Base-by-base conservation (phyloP, 2,329 filamentous ascomycete species). In the Apiospora hydei region DNA sequence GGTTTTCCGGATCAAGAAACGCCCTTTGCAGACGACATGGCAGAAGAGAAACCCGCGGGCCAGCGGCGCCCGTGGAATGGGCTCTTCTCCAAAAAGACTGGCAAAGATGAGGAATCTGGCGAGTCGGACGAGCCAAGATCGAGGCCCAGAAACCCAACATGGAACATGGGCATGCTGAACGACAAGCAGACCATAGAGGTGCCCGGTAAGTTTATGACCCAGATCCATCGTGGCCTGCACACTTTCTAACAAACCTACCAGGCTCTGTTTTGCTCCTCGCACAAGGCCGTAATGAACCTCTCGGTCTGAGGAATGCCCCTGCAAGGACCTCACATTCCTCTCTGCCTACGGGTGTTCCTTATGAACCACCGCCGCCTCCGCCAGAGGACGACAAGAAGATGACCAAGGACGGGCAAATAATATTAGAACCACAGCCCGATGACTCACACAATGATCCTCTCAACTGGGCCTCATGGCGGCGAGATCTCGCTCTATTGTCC, bases 391-490 rank as follows among this genome's bases (percentile, higher is more conserved):
- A 84, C 66, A 90, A 90, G 83, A 98, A 98, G 85, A 92, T 87
- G 75, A 98, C 95, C 1, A 83, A 88, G 47, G 93, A 98, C 80
- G 95, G 95, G 21, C 88, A 90, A 73, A 94, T 98, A 77, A 94
- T 98, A 71, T 85, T 98, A 18, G 93, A 97, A 0, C 96, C 96
- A 0, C 96, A 98, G 80, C 96, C 96, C 0, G 95, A 98, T 73
- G 95, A 98, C 69, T 95, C 94, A 0, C 85, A 88, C 69, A 98
- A 98, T 75, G 96, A 98, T 77, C 96, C 96, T 0, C 84, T 98
- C 71, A 98, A 98, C 80, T 98, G 96, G 96, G 91, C 93, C 0
- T 84, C 88, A 8, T 94, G 94, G 91, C 89, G 94, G 53, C 88
- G 96, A 81, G 94, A 98, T 81, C 82, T 87, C 34, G 94, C 96